Percentiles rank a stretch among this genome's conserved stretches.
Conservation (phyloP, 805 yeast species). For the Candida bentonensis region DNA sequence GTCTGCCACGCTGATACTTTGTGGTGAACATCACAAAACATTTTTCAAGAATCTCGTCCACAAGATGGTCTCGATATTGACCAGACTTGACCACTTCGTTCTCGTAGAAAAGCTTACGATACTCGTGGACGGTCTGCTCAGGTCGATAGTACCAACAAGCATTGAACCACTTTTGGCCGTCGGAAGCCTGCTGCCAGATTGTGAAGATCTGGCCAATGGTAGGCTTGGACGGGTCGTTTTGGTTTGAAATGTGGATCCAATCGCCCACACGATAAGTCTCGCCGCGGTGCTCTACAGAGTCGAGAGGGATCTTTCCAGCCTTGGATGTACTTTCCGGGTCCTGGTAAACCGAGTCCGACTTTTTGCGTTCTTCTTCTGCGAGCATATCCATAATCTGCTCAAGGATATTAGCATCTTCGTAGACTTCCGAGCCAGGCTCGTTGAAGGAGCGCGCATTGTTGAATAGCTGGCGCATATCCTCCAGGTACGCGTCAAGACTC, state of each 20-base stretch:
- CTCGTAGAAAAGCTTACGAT: conserved; percentile 75
- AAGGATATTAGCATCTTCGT: conserved; percentile 46
- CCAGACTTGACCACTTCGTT: conserved; percentile 96
- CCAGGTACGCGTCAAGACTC: conserved; percentile 60
- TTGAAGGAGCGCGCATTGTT: conserved; percentile 57
- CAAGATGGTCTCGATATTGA: conserved; percentile 87
- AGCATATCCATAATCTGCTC: conserved; percentile 46
- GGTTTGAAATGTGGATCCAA: conserved; percentile 82
- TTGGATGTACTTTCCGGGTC: conserved; percentile 41
- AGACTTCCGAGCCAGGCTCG: conserved; percentile 41
- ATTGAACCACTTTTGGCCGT: conserved; percentile 76
- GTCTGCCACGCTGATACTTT: conserved; percentile 88
- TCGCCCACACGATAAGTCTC: conserved; percentile 76
- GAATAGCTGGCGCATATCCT: conserved; percentile 64
- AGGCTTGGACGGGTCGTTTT: conserved; percentile 79
- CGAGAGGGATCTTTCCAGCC: conserved; percentile 63
- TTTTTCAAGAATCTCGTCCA: conserved; percentile 79
- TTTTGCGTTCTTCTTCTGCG: conserved; percentile 53
- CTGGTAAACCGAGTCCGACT: conserved; percentile 66
- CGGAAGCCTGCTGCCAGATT: conserved; percentile 61
- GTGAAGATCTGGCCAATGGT: conserved; percentile 89
- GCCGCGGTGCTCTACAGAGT: conserved; percentile 57
- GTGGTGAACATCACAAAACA: conserved; percentile 93
- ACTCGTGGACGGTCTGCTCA: conserved; percentile 92
- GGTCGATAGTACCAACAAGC: conserved; percentile 98